Conservation (phyloP, 495 filamentous ascomycete genomes). For the Hypoxylon subgilvum region DNA sequence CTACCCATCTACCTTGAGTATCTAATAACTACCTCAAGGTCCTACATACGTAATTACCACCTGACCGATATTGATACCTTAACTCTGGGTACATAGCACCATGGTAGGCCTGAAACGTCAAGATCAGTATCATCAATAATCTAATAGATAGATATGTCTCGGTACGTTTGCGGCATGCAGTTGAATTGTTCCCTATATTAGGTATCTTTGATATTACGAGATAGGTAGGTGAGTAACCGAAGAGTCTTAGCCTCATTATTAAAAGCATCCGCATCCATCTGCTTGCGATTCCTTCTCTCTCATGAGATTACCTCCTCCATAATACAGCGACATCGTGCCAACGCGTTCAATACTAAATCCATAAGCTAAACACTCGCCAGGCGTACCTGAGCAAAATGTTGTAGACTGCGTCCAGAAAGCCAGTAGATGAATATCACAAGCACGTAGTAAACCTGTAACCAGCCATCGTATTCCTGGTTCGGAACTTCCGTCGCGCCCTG, state of each 20-base stretch:
- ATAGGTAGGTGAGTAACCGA: no score
- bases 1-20: no score
- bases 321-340: neutral
- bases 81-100: no score
- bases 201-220: no score
- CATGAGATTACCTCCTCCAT: neutral
- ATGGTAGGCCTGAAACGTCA: no score
- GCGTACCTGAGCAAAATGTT: neutral
- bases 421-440: constrained; percentile 9
- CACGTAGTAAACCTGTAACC: neutral
- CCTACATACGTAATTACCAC: no score
- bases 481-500: neutral
- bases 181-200: no score
- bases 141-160: no score
- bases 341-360: constrained; percentile 8
- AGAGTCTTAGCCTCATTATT: neutral
- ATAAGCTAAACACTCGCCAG: constrained; percentile 1
- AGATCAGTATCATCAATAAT: no score
- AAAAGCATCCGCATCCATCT: neutral
- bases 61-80: no score
- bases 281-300: neutral
- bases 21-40: no score
- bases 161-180: no score
- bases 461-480: neutral
- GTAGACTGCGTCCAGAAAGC: constrained; percentile 12